Evolutionary conservation across 805 yeast species (phyloP).

Genomic region (Peterozyma toletana): DNA sequence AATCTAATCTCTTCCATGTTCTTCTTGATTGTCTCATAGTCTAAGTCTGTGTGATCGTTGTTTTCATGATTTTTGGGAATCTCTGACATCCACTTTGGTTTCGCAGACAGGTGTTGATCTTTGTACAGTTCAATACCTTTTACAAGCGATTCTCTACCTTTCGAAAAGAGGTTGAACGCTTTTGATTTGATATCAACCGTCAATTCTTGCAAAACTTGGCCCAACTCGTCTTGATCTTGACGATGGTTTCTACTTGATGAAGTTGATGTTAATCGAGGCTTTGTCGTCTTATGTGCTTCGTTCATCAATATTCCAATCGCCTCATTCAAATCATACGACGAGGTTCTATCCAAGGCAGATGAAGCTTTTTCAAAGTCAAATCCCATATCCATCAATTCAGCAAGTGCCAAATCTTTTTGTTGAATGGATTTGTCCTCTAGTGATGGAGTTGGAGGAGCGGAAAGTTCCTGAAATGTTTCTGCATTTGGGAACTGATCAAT

Average conservation of each 20-base stretch:
- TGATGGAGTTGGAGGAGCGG: slow-evolving; percentile 2
- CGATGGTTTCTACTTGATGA: not conserved
- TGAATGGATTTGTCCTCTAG: slow-evolving; percentile 6
- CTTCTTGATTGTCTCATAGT: slow-evolving; percentile 30
- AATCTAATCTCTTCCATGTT: slow-evolving; percentile 32
- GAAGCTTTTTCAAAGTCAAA: slow-evolving; percentile 56
- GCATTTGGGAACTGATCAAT: not conserved
- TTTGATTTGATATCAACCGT: slow-evolving; percentile 49
- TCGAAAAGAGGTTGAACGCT: slow-evolving; percentile 51
- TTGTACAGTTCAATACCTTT: slow-evolving; percentile 58
- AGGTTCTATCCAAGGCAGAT: slow-evolving; percentile 47
- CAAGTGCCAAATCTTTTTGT: slow-evolving; percentile 43
- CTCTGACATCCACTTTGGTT: slow-evolving; percentile 69
- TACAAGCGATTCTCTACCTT: slow-evolving; percentile 53
- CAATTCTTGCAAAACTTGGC: slow-evolving; percentile 39
- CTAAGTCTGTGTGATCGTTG: slow-evolving; percentile 30
- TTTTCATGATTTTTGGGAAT: slow-evolving; percentile 40
- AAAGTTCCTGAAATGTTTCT: not conserved
- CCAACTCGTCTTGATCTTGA: slow-evolving; percentile 23
- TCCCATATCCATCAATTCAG: slow-evolving; percentile 76
- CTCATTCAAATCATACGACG: slow-evolving; percentile 50
- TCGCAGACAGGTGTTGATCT: slow-evolving; percentile 20
- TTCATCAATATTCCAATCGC: slow-evolving; percentile 66
- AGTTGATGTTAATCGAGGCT: slow-evolving; percentile 3
- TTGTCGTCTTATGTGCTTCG: slow-evolving; percentile 37